Evolutionary conservation across 306 rosid species (phyloP).

Genomic region (Gynostemma pentaphyllum): DNA sequence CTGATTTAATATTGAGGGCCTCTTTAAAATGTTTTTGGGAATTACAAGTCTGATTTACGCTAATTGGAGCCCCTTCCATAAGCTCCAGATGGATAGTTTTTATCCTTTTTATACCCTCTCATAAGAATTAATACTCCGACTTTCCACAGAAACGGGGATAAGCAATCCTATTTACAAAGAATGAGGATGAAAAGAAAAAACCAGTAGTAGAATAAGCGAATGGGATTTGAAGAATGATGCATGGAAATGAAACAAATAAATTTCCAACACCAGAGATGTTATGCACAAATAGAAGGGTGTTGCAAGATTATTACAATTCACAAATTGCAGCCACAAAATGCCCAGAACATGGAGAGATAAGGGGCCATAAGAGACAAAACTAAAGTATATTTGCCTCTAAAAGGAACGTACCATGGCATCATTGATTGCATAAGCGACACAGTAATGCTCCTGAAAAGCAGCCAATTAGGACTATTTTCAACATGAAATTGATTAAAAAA

Average conservation of each 20-base stretch:
- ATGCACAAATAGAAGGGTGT: background rate
- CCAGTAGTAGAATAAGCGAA: background rate
- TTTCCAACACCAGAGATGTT: background rate
- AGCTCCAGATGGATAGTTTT: too few relatives aligned
- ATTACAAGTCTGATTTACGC: too few relatives aligned
- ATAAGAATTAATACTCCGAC: too few relatives aligned
- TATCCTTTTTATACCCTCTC: too few relatives aligned
- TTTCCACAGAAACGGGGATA: too few relatives aligned
- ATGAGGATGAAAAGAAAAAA: background rate
- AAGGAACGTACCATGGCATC: slow-evolving; percentile 61
- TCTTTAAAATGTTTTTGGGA: too few relatives aligned
- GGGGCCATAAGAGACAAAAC: background rate
- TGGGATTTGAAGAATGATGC: background rate
- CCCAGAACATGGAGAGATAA: slow-evolving; percentile 1
- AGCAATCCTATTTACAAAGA: background rate
- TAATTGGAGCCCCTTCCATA: too few relatives aligned
- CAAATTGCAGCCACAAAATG: background rate
- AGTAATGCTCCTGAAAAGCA: slow-evolving; percentile 94
- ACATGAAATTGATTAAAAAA: slow-evolving; percentile 13
- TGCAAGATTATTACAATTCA: slow-evolving; percentile 8
- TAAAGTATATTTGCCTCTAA: background rate
- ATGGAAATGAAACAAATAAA: background rate
- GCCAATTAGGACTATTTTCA: background rate
- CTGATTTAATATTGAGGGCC: too few relatives aligned
- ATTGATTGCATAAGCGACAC: slow-evolving; percentile 86